A percentile compares a stretch with the other conserved stretches of the same genome.
phyloP scores from a whole-genome alignment of 441 rosid species.

The Hura crepitans region DNA sequence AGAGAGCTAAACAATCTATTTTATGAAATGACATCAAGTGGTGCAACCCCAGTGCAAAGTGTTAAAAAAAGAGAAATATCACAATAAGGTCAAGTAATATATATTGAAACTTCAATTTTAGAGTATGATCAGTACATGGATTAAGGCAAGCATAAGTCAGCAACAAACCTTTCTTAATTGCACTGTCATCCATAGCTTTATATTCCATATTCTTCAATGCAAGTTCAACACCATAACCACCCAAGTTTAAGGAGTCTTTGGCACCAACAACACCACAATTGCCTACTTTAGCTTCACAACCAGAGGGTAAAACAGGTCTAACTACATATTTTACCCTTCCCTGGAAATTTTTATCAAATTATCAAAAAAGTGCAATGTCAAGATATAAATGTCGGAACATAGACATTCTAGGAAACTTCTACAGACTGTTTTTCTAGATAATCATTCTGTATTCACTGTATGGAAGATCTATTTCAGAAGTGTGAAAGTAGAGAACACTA shows the following conservation, averaged over 20 bases:
- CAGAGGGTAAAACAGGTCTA: slow-evolving; percentile 87
- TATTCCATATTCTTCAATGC: slow-evolving; percentile 99
- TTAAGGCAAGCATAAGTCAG: neutral
- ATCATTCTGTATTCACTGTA: neutral
- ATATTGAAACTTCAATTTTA: neutral
- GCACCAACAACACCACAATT: slow-evolving; percentile 85
- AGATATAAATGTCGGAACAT: neutral
- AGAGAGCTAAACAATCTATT: neutral
- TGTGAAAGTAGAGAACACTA: neutral
- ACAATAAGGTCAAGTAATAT: neutral
- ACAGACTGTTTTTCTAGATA: neutral
- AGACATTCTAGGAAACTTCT: neutral
- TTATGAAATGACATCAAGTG: neutral
- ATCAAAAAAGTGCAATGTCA: slow-evolving; percentile 19
- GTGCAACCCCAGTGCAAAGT: neutral
- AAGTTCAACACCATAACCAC: slow-evolving; percentile 99
- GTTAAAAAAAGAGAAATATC: neutral
- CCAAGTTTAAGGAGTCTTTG: slow-evolving; percentile 69
- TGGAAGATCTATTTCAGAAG: neutral
- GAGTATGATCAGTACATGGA: neutral
- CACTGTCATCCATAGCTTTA: slow-evolving; percentile 97
- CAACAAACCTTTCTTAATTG: slow-evolving; percentile 80
- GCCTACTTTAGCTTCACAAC: slow-evolving; percentile 71
- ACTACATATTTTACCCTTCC: slow-evolving; percentile 83
- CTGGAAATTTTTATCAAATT: slow-evolving; percentile 41